phyloP scores from a whole-genome alignment of 2,329 filamentous ascomycete genomes.

The Fusarium veterinarium region DNA sequence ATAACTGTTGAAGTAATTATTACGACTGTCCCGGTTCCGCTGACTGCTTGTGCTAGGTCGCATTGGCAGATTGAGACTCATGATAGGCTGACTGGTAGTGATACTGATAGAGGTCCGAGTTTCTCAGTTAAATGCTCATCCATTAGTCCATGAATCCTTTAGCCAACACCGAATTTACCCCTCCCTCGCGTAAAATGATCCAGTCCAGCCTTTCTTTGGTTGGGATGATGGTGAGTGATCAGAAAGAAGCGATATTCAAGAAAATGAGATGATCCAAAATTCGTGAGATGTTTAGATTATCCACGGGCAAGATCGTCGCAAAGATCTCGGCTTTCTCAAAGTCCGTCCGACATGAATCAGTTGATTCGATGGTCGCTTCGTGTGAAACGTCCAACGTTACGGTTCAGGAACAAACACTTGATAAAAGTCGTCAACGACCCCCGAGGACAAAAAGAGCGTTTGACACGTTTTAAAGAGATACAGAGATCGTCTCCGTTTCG shows the following conservation, averaged over 20 bases:
- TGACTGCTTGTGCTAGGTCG: slow-evolving; percentile 58
- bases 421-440: neutral
- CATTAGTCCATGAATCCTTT: slow-evolving; percentile 31
- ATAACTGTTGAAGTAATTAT: slow-evolving; percentile 67
- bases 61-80: slow-evolving; percentile 65
- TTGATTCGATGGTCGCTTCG: neutral
- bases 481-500: slow-evolving; percentile 14
- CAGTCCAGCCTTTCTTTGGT: slow-evolving; percentile 10
- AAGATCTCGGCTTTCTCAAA: slow-evolving; percentile 31
- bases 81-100: slow-evolving; percentile 43
- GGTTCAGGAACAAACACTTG: slow-evolving; percentile 4
- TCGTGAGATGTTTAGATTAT: neutral
- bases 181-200: slow-evolving; percentile 38
- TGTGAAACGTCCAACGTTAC: slow-evolving; percentile 33
- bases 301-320: neutral
- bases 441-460: neutral
- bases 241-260: neutral
- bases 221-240: slow-evolving; percentile 3
- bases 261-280: neutral
- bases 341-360: slow-evolving; percentile 9
- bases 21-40: slow-evolving; percentile 64
- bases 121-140: slow-evolving; percentile 1
- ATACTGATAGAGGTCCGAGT: slow-evolving; percentile 7
- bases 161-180: slow-evolving; percentile 36
- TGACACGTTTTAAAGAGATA: slow-evolving; percentile 16